Conservation (phyloP, 768 basidiomycete genomes). For the Boletus pseudopeckii region DNA sequence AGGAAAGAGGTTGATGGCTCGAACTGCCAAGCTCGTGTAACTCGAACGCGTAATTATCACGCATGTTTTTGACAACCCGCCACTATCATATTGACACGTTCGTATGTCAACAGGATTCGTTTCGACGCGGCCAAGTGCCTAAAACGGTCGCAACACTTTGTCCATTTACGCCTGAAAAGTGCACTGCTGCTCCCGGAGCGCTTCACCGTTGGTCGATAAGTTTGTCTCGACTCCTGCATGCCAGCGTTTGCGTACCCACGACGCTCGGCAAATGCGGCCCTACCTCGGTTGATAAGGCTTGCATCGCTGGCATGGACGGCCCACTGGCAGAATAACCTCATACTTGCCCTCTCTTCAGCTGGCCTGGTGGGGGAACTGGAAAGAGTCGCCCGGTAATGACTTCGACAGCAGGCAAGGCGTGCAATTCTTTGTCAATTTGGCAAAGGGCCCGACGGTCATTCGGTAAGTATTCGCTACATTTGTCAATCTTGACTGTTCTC, state of each 20-base stretch:
- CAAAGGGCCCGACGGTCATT: too few relatives aligned
- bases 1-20: too few relatives aligned
- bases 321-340: neutral
- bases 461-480: too few relatives aligned
- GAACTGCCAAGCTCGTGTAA: too few relatives aligned
- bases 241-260: neutral
- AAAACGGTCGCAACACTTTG: neutral
- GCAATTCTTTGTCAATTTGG: too few relatives aligned
- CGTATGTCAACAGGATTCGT: neutral
- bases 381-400: neutral
- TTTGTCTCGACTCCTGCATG: neutral
- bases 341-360: too few relatives aligned
- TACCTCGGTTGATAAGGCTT: neutral
- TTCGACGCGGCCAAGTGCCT: too few relatives aligned
- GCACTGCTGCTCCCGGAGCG: neutral
- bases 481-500: too few relatives aligned
- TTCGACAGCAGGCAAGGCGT: neutral
- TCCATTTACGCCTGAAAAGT: neutral
- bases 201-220: neutral
- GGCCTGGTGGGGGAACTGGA: neutral
- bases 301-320: neutral
- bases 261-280: too few relatives aligned
- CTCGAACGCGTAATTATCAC: neutral
- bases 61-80: neutral
- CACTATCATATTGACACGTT: neutral